A percentile compares a stretch with the other conserved stretches of the same genome.
phyloP scores from a whole-genome alignment of 768 basidiomycete genomes.

The Boletus patriciae region DNA sequence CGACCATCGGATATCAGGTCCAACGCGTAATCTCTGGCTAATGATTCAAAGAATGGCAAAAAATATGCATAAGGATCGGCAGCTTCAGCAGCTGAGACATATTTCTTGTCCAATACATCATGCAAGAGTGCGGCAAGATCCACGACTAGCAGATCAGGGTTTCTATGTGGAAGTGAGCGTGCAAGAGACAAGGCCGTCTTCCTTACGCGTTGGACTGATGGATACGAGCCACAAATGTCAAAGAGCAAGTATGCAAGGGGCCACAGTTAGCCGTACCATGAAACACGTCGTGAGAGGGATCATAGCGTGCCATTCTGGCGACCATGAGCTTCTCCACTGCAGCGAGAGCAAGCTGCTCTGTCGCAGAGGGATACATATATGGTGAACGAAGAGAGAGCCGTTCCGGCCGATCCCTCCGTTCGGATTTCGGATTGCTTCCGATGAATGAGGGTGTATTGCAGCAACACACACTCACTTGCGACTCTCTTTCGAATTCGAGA shows the following conservation, averaged over 20 bases:
- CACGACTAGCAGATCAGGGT: constrained; percentile 70
- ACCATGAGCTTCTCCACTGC: constrained; percentile 70
- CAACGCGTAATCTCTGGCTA: constrained; percentile 43
- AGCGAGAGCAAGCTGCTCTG: constrained; percentile 52
- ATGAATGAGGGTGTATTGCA: neutral
- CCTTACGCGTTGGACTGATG: constrained; percentile 76
- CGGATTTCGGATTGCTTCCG: constrained; percentile 30
- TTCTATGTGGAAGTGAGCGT: constrained; percentile 38
- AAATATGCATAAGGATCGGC: constrained; percentile 67
- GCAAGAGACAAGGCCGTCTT: constrained; percentile 74
- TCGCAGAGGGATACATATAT: constrained; percentile 45
- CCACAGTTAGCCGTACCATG: constrained; percentile 55
- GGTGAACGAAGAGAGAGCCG: neutral
- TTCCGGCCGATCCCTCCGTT: neutral
- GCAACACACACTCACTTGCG: constrained; percentile 2
- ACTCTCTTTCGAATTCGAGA: constrained; percentile 3
- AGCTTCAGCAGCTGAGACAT: constrained; percentile 56
- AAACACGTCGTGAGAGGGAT: constrained; percentile 76
- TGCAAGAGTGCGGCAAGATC: constrained; percentile 89
- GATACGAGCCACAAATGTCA: constrained; percentile 2
- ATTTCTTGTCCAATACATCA: constrained; percentile 86
- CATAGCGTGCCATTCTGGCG: constrained; percentile 72
- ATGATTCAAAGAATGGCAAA: constrained; percentile 58
- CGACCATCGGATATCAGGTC: constrained; percentile 63
- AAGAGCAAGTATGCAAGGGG: neutral